Conservation (phyloP, 768 basidiomycete genomes). For the Lentinula sp. region DNA sequence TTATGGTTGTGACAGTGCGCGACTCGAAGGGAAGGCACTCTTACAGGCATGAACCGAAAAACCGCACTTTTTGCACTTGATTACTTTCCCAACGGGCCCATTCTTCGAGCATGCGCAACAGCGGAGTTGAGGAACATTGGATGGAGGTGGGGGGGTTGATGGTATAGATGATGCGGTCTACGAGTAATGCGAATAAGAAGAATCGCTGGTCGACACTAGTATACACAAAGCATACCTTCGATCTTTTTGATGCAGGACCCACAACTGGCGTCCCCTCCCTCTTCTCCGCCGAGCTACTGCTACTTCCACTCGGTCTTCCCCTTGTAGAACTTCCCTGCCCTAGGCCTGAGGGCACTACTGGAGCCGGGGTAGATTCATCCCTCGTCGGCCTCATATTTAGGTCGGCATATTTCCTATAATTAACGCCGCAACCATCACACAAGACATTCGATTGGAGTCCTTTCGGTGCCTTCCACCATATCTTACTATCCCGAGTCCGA, state of each 20-base stretch:
- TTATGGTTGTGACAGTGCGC: not conserved
- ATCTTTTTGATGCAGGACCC: conserved; percentile 52
- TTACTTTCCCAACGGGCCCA: conserved; percentile 71
- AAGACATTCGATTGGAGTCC: conserved; percentile 72
- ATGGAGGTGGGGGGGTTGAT: conserved; percentile 60
- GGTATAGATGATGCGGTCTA: conserved; percentile 46
- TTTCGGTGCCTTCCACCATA: conserved; percentile 93
- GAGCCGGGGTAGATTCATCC: conserved; percentile 43
- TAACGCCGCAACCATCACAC: conserved; percentile 81
- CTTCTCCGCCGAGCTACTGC: conserved; percentile 30
- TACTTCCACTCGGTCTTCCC: conserved; percentile 21
- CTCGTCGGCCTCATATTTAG: conserved; percentile 68
- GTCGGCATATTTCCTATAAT: conserved; percentile 93
- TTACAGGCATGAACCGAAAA: conserved; percentile 78
- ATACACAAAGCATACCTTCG: conserved; percentile 38
- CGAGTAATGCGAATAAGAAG: conserved; percentile 1
- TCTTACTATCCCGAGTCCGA: conserved; percentile 67
- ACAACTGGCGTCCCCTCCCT: conserved; percentile 56
- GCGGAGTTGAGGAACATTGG: conserved; percentile 53
- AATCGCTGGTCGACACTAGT: conserved; percentile 10
- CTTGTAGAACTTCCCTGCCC: not conserved
- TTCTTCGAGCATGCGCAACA: conserved; percentile 73
- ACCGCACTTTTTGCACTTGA: conserved; percentile 77
- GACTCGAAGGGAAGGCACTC: conserved; percentile 12
- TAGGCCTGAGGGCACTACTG: conserved; percentile 21